A percentile compares a stretch with the other conserved stretches of the same genome.
Conservation (phyloP, 805 yeast genomes). For the Candida tammaniensis region DNA sequence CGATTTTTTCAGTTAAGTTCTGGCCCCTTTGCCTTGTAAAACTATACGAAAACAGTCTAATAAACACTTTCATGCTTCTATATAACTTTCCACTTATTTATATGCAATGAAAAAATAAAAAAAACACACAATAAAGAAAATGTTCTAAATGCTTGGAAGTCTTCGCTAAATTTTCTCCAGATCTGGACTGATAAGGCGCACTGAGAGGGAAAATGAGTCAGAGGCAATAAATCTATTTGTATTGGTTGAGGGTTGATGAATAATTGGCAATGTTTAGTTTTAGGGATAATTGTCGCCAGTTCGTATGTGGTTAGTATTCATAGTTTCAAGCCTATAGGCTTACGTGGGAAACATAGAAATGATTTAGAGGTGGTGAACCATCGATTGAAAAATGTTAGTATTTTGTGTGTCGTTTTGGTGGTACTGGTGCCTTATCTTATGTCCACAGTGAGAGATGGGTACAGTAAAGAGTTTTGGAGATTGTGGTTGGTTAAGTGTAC, state of each 20-base stretch:
- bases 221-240: conserved; percentile 8
- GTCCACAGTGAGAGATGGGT: neutral
- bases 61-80: conserved; percentile 2
- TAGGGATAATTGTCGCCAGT: conserved; percentile 35
- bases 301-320: conserved; percentile 42
- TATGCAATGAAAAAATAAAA: no score
- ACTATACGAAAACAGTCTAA: conserved; percentile 20
- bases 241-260: conserved; percentile 15
- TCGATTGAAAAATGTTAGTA: conserved; percentile 36
- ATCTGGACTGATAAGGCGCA: conserved; percentile 1
- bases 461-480: neutral
- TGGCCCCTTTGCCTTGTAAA: conserved; percentile 49
- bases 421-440: conserved; percentile 31
- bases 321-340: conserved; percentile 30
- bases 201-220: conserved; percentile 14
- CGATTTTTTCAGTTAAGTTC: conserved; percentile 92
- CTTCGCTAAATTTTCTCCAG: neutral
- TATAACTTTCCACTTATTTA: no score
- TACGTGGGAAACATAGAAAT: conserved; percentile 33
- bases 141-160: no score
- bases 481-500: conserved; percentile 3
- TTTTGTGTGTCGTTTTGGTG: conserved; percentile 27
- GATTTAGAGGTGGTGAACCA: conserved; percentile 41
- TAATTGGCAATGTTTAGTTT: conserved; percentile 3
- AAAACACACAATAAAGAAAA: no score